These are phyloP conservation scores for Scenedesmus sp. DNA, from an alignment of 163 green algal genomes.

Conservation along the genomic window DNA sequence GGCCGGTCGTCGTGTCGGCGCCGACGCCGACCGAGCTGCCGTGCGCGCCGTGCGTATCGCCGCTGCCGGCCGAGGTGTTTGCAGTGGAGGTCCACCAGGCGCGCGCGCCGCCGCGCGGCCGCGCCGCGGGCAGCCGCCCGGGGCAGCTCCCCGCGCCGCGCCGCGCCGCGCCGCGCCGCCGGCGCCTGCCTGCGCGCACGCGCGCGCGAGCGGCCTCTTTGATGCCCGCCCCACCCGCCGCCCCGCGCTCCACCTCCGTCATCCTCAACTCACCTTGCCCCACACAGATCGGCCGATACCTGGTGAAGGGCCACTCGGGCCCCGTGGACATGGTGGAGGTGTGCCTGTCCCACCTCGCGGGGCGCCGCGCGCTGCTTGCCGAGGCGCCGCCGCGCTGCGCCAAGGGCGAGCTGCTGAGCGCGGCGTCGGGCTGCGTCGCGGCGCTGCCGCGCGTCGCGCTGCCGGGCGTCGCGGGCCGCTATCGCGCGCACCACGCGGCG, in stretches of 20 bases:
- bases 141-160: too few species aligned
- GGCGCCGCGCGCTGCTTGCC: constrained; percentile 5
- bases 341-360: constrained; percentile 2
- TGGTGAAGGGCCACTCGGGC: constrained; percentile 4
- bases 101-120: too few species aligned
- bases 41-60: background rate
- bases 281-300: constrained; percentile 17
- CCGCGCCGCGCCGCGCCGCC: too few species aligned
- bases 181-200: too few species aligned
- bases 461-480: background rate
- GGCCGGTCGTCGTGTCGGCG: background rate
- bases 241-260: too few species aligned
- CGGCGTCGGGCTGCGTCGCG: background rate
- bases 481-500: background rate
- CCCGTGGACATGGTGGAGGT: constrained; percentile 27
- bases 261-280: too few species aligned
- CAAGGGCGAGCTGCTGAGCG: constrained; percentile 7
- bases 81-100: constrained; percentile 5
- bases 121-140: too few species aligned
- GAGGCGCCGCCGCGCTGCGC: background rate
- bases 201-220: too few species aligned
- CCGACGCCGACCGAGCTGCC: background rate
- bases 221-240: too few species aligned
- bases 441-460: background rate
- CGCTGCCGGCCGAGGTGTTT: background rate